Conservation (phyloP, 129 eudicot species). For the Solidago caesia region DNA sequence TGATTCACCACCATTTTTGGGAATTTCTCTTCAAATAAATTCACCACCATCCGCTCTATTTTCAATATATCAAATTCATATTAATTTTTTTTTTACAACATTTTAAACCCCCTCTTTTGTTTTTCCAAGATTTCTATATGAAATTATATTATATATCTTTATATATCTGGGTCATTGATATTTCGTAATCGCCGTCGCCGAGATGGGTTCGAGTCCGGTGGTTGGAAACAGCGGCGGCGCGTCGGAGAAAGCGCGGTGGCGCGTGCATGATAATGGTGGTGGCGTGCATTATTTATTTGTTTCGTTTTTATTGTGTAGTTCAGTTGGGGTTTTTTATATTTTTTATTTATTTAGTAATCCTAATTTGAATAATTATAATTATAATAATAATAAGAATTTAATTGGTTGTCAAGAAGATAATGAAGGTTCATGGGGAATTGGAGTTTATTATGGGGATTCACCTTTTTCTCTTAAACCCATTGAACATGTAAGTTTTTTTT, state of each 20-base stretch:
- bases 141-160: neutral
- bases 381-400: neutral
- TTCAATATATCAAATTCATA: neutral
- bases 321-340: slow-evolving; percentile 35
- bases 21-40: slow-evolving; percentile 13
- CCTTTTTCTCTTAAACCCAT: slow-evolving; percentile 80
- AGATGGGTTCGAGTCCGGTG: slow-evolving; percentile 37
- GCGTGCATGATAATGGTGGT: slow-evolving; percentile 36
- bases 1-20: slow-evolving; percentile 32
- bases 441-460: slow-evolving; percentile 77
- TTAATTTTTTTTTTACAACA: neutral
- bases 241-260: slow-evolving; percentile 34
- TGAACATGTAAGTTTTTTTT: slow-evolving; percentile 59
- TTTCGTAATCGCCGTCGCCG: slow-evolving; percentile 16
- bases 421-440: slow-evolving; percentile 95
- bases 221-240: slow-evolving; percentile 27
- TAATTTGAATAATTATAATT: slow-evolving; percentile 2
- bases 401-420: slow-evolving; percentile 69
- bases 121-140: slow-evolving; percentile 2
- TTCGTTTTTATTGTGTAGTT: slow-evolving; percentile 32
- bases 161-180: neutral
- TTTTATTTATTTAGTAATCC: slow-evolving; percentile 32
- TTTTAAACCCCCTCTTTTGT: slow-evolving; percentile 1
- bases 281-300: slow-evolving; percentile 30
- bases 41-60: slow-evolving; percentile 28